Conservation (phyloP, 2,329 filamentous ascomycete species). For the Aspergillus novoparasiticus region DNA sequence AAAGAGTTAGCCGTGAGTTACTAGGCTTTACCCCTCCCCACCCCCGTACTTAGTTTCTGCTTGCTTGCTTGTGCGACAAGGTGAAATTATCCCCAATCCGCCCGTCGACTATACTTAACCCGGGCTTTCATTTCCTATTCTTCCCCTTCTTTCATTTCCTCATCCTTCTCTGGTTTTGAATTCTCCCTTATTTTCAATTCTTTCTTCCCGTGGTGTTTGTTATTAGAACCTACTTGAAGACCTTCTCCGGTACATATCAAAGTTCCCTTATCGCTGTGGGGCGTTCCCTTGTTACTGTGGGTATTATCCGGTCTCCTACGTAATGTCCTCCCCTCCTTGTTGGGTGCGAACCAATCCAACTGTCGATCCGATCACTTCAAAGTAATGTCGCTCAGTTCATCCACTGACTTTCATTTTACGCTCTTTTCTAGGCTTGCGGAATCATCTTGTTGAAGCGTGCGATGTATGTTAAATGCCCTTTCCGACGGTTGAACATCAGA, state of each 20-base stretch:
- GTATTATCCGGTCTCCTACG: conserved; percentile 8
- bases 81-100: not conserved
- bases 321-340: conserved; percentile 8
- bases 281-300: conserved; percentile 11
- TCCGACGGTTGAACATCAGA: not conserved
- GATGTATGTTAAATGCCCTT: not conserved
- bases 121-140: conserved; percentile 8
- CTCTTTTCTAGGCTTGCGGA: not conserved
- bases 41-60: conserved; percentile 17
- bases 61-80: conserved; percentile 9
- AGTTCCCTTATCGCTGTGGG: conserved; percentile 18
- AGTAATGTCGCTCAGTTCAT: not conserved
- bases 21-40: conserved; percentile 25
- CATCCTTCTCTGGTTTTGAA: conserved; percentile 3
- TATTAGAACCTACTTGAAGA: not conserved
- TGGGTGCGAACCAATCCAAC: not conserved
- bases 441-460: not conserved
- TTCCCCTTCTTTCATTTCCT: conserved; percentile 6
- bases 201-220: conserved; percentile 12
- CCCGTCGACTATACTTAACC: conserved; percentile 11
- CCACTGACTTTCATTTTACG: not conserved
- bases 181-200: conserved; percentile 4
- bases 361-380: not conserved
- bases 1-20: conserved; percentile 5
- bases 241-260: not conserved